phyloP scores from a whole-genome alignment of 495 filamentous ascomycete genomes.

The Hyaloscypha bicolor region DNA sequence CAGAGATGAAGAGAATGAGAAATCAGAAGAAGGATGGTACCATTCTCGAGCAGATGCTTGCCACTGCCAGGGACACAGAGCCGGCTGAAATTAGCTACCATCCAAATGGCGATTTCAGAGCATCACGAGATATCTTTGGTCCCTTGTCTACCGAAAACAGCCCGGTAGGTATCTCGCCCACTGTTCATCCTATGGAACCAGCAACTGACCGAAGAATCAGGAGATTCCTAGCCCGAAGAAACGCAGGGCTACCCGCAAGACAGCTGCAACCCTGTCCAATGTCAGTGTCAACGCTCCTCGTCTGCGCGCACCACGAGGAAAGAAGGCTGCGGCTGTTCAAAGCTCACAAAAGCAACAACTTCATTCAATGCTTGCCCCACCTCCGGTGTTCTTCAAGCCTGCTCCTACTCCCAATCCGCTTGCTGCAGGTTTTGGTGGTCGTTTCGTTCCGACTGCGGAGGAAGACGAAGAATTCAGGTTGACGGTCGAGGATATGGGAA shows the following conservation, averaged over 20 bases:
- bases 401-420: constrained; percentile 26
- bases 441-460: constrained; percentile 17
- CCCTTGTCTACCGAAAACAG: constrained; percentile 48
- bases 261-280: constrained; percentile 10
- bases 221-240: constrained; percentile 25
- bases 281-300: constrained; percentile 23
- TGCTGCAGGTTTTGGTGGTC: constrained; percentile 11
- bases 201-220: background rate
- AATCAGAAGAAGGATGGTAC: constrained; percentile 85
- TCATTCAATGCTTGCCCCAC: background rate
- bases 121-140: constrained; percentile 54
- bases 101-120: constrained; percentile 53
- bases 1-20: constrained; percentile 73
- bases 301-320: constrained; percentile 5
- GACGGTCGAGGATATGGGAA: constrained; percentile 18
- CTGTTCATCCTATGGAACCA: background rate
- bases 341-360: constrained; percentile 8
- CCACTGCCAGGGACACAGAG: constrained; percentile 66
- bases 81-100: constrained; percentile 72
- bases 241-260: constrained; percentile 23
- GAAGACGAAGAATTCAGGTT: constrained; percentile 30
- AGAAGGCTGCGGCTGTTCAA: background rate
- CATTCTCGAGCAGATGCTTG: constrained; percentile 69
- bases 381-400: constrained; percentile 1
- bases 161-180: constrained; percentile 39